Evolutionary conservation across 2,329 filamentous ascomycete species (phyloP).

Genomic region (Botrytis porri): DNA sequence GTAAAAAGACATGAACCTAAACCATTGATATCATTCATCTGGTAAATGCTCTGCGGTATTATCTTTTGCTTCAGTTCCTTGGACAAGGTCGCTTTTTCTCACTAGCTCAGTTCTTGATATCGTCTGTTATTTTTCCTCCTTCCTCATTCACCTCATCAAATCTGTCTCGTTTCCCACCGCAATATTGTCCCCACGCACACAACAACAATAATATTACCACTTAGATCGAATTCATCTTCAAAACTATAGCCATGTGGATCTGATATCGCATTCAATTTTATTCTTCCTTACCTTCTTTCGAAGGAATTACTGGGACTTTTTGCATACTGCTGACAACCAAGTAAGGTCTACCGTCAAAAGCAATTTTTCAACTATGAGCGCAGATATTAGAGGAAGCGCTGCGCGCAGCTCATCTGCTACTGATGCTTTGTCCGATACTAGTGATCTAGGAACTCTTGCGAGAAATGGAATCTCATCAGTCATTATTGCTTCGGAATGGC

Average conservation of each 20-base stretch:
- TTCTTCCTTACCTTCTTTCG: background rate
- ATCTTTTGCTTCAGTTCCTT: background rate
- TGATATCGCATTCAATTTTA: background rate
- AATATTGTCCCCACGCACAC: background rate
- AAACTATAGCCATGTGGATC: background rate
- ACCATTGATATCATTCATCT: background rate
- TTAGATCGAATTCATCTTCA: background rate
- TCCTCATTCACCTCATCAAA: background rate
- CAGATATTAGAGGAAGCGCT: background rate
- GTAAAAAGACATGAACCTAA: background rate
- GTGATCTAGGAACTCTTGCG: background rate
- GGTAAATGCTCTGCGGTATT: background rate
- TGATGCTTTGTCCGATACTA: background rate
- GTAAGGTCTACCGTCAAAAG: background rate
- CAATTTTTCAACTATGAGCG: background rate
- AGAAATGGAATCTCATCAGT: background rate
- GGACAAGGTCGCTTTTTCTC: background rate
- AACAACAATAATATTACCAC: background rate
- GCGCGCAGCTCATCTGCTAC: background rate
- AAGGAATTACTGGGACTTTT: background rate
- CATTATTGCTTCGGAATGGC: constrained; percentile 28
- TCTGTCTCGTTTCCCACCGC: background rate
- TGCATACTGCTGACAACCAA: background rate
- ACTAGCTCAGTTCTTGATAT: background rate
- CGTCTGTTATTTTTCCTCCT: constrained; percentile 1